These are phyloP conservation scores for Alternaria tenuissima DNA, from an alignment of 2,329 filamentous ascomycete species.

Conservation along the genomic window DNA sequence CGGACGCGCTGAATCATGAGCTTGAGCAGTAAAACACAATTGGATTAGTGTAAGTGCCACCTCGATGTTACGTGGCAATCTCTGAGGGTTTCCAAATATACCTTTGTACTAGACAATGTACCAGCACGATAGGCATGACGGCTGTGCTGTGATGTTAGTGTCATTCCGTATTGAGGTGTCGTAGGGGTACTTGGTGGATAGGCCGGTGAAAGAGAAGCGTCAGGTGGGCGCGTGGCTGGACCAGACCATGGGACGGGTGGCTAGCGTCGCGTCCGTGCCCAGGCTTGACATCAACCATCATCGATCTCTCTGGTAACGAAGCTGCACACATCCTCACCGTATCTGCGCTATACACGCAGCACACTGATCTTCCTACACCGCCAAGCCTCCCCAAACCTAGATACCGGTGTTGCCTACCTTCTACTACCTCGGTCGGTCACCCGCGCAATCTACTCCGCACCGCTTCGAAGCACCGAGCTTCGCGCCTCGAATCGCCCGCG, in stretches of 20 bases:
- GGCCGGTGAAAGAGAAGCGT: constrained; percentile 9
- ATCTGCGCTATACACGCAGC: constrained; percentile 7
- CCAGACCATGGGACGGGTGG: constrained; percentile 10
- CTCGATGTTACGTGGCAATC: background rate
- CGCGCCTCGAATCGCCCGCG: constrained; percentile 14
- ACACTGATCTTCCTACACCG: background rate
- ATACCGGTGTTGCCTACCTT: background rate
- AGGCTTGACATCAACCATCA: constrained; percentile 19
- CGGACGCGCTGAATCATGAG: background rate
- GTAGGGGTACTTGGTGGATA: background rate
- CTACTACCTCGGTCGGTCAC: background rate
- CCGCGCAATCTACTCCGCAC: constrained; percentile 8
- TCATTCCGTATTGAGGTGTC: background rate
- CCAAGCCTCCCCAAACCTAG: background rate
- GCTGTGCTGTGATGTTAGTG: background rate
- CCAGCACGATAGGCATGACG: background rate
- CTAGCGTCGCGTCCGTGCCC: constrained; percentile 13
- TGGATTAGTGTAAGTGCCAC: background rate
- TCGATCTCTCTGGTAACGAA: constrained; percentile 13
- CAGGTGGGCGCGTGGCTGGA: constrained; percentile 12
- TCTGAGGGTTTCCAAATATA: background rate
- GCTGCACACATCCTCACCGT: constrained; percentile 16
- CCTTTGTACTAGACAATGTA: background rate
- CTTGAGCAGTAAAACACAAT: background rate
- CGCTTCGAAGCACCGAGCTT: constrained; percentile 12